Base-by-base conservation (phyloP, 2,329 filamentous ascomycete genomes). In the Aureobasidium sp. region DNA sequence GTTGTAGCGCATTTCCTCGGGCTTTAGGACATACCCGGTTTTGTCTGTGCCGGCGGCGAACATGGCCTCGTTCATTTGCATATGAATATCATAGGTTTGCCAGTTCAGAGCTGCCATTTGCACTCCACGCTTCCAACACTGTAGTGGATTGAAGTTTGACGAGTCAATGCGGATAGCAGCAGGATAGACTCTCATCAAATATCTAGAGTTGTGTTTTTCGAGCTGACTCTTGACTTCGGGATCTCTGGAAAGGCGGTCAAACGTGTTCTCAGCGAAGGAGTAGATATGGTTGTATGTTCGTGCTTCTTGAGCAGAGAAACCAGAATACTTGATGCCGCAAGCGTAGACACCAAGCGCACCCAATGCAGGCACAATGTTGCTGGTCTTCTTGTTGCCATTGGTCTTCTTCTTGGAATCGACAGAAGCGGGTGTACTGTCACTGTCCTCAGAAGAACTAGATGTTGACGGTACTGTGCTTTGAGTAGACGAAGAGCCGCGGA, bases 31-130 rank as follows among this genome's bases (percentile, higher is more conserved):
- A 70, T 97, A 99, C 48, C 94, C 94, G 2, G 89, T 90, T 62
- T 86, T 85, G 75, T 97, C 94, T 13, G 84, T 87, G 47, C 91
- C 90, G 63, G 90, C 90, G 51, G 92, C 89, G 72, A 97, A 99
- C 94, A 99, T 97, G 70, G 94, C 94, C 68, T 94, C 89, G 73
- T 97, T 97, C 74, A 97, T 83, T 72, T 97, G 93, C 84, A 97
- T 94, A 50, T 92, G 91, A 20, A 95, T 82, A 71, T 97, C 94
- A 71, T 95, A 97, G 0, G 92, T 97, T 76, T 99, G 94, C 93
- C 94, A 97, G 76, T 99, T 99, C 65, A 97, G 81, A 0, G 94
- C 94, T 15, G 89, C 92, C 93, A 99, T 97, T 76, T 99, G 94
- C 20, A 97, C 94, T 36, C 94, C 94, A 47, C 91, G 87, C 57